Base-by-base conservation (phyloP, 2,329 filamentous ascomycete species). In the Talaromyces sp. region DNA sequence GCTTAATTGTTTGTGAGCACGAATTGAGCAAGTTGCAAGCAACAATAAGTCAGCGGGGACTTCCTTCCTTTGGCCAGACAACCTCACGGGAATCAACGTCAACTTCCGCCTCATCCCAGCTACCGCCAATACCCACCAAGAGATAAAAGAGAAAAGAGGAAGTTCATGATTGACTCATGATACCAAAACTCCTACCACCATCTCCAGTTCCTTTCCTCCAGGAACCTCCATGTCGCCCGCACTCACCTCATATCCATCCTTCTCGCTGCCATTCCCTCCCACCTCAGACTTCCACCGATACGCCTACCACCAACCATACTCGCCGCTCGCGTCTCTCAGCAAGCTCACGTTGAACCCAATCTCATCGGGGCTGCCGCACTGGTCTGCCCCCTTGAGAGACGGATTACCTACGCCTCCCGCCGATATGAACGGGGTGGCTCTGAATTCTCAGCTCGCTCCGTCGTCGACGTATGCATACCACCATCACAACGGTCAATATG, bases 371-470 rank as follows among this genome's bases (percentile, higher is more conserved):
- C 52, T 68, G 57, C 66, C 71, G 43, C 69, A 70, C 65, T 76
- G 74, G 74, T 74, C 74, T 68, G 74, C 72, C 74, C 73, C 76
- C 60, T 74, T 76, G 60, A 70, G 76, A 72, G 75, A 75, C 76
- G 78, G 78, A 69, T 70, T 80, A 43, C 77, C 76, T 24, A 79
- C 78, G 31, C 78, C 78, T 64, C 78, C 77, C 43, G 70, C 69
- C 75, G 78, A 80, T 60, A 80, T 80, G 78, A 76, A 73, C 59
- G 76, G 77, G n/a, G 70, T 79, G 57, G 72, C 77, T 35, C 77
- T 77, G 66, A 77, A 75, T 66, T 35, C 65, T 39, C 59, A 60
- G 33, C 43, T 52, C 19, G 60, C 24, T 35, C 52, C 61, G 39
- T 56, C 64, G 50, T 62, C 64, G 35, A 43, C 52, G n/a, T 63